Evolutionary conservation across 495 filamentous ascomycete genomes (phyloP).

Genomic region (Neurospora tetraspora): DNA sequence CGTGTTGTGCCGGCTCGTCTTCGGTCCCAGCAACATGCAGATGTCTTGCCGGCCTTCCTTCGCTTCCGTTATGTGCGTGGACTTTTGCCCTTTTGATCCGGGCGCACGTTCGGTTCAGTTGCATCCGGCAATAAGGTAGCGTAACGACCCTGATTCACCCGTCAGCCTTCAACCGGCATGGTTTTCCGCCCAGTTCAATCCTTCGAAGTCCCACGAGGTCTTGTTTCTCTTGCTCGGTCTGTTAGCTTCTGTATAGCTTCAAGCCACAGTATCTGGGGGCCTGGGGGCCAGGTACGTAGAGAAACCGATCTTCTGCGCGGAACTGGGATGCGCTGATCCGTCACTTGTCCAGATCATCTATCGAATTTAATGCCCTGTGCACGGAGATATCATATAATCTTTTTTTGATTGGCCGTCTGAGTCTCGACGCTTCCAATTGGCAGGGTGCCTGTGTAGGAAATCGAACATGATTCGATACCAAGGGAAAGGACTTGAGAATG

Average conservation of each 20-base stretch:
- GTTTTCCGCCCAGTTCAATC: background rate
- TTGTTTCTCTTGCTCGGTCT: no score
- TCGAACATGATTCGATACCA: slow-evolving; percentile 1
- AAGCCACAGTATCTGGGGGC: background rate
- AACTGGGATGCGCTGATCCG: background rate
- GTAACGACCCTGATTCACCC: background rate
- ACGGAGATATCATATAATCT: background rate
- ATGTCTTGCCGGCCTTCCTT: background rate
- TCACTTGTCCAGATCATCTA: background rate
- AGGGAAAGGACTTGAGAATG: background rate
- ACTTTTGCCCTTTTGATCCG: background rate
- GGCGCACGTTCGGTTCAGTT: background rate
- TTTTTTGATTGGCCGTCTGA: background rate
- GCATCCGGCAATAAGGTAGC: background rate
- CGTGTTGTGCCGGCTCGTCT: background rate
- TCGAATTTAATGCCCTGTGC: background rate
- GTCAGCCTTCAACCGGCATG: background rate
- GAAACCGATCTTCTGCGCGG: background rate
- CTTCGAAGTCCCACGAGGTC: background rate
- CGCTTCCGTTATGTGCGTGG: background rate
- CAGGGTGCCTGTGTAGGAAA: background rate
- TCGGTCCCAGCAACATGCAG: background rate
- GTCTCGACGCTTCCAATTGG: background rate
- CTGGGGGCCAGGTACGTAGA: background rate
- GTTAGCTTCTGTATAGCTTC: background rate